Percentiles rank a stretch among this genome's conserved stretches.
Evolutionary conservation across 139 green algal genomes (phyloP).

Genomic region (Pseudopediastrum boryanum): DNA sequence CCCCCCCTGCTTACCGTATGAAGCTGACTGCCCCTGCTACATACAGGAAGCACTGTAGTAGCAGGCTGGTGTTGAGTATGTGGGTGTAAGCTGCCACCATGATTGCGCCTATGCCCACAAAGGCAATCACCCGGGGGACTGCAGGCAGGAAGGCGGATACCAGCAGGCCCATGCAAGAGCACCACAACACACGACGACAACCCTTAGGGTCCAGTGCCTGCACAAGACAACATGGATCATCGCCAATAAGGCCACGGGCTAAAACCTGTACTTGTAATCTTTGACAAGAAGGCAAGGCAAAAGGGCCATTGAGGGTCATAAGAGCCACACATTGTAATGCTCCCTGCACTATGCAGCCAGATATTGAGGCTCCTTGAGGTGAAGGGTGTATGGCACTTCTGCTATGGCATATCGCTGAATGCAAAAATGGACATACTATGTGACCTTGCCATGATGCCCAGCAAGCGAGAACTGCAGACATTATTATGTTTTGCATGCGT

Average conservation of each 20-base stretch:
- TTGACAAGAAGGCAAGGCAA: too few species aligned
- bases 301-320: too few species aligned
- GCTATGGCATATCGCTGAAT: too few species aligned
- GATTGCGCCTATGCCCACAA: slow-evolving; percentile 50
- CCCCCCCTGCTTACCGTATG: slow-evolving; percentile 57
- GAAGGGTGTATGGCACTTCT: too few species aligned
- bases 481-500: too few species aligned
- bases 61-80: slow-evolving; percentile 65
- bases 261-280: too few species aligned
- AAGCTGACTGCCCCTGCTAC: slow-evolving; percentile 65
- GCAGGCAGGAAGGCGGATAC: slow-evolving; percentile 70
- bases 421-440: too few species aligned
- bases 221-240: background rate
- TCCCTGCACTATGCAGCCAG: too few species aligned
- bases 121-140: slow-evolving; percentile 64
- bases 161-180: slow-evolving; percentile 39
- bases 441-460: too few species aligned
- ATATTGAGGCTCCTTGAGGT: too few species aligned
- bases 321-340: too few species aligned
- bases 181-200: background rate
- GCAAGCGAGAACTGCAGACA: too few species aligned
- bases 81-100: slow-evolving; percentile 54
- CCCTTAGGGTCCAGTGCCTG: slow-evolving; percentile 34
- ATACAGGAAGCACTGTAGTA: slow-evolving; percentile 69
- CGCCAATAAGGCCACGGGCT: background rate